phyloP scores from a whole-genome alignment of 495 filamentous ascomycete species.

The Xylona heveae region DNA sequence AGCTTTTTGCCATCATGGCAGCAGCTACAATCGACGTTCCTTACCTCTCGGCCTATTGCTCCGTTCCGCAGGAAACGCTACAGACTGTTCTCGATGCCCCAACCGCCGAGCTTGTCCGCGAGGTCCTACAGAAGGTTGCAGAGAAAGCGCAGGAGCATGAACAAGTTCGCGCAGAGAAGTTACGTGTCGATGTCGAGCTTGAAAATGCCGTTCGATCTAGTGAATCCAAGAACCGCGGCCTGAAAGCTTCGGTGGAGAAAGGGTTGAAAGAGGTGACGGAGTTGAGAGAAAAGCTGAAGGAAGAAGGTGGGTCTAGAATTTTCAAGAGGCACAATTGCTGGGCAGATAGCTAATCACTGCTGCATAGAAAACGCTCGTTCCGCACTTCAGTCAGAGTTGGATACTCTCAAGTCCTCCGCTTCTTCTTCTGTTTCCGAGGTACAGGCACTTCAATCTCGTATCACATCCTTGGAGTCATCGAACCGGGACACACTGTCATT shows the following conservation, averaged over 20 bases:
- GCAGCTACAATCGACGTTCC: slow-evolving; percentile 49
- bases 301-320: slow-evolving; percentile 41
- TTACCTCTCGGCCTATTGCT: slow-evolving; percentile 55
- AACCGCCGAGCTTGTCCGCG: slow-evolving; percentile 52
- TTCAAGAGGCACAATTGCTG: neutral
- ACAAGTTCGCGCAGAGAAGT: slow-evolving; percentile 57
- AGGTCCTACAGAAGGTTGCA: slow-evolving; percentile 41
- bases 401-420: slow-evolving; percentile 53
- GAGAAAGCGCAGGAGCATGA: slow-evolving; percentile 64
- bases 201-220: slow-evolving; percentile 66
- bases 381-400: slow-evolving; percentile 62
- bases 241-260: slow-evolving; percentile 65
- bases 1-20: too few species aligned
- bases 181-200: slow-evolving; percentile 74
- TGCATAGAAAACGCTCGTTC: slow-evolving; percentile 35
- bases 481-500: slow-evolving; percentile 76
- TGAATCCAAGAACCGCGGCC: slow-evolving; percentile 57
- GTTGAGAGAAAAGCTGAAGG: slow-evolving; percentile 53
- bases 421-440: slow-evolving; percentile 58
- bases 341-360: neutral
- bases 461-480: slow-evolving; percentile 67
- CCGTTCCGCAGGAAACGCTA: slow-evolving; percentile 46
- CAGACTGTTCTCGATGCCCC: slow-evolving; percentile 43
- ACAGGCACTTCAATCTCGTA: slow-evolving; percentile 51
- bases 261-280: slow-evolving; percentile 59